phyloP scores from a whole-genome alignment of 2,329 filamentous ascomycete species.

The Keithomyces neogunnii region DNA sequence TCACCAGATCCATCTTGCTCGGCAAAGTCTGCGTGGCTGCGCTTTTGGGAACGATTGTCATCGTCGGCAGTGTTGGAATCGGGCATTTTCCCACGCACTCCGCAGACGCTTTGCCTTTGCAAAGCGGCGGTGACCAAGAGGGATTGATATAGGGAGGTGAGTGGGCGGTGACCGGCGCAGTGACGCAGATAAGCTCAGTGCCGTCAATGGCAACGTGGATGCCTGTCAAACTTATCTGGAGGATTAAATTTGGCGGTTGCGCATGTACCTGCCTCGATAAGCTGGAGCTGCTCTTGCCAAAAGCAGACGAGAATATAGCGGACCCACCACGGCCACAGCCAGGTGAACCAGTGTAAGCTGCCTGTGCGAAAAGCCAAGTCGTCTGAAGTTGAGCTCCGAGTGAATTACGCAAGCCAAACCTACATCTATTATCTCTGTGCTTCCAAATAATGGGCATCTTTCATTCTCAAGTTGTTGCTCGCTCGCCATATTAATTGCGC shows the following conservation, averaged over 20 bases:
- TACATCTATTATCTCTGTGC: no score
- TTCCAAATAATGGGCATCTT: no score
- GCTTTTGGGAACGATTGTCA: constrained; percentile 30
- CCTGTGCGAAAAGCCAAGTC: no score
- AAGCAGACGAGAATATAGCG: no score
- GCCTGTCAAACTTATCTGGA: not conserved
- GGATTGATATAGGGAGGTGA: not conserved
- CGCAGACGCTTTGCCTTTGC: not conserved
- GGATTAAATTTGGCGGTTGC: not conserved
- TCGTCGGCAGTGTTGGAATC: constrained; percentile 16
- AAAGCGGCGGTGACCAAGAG: not conserved
- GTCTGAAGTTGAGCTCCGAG: no score
- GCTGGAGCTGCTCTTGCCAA: not conserved
- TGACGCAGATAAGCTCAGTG: not conserved
- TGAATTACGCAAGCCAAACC: no score
- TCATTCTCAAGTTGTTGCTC: no score
- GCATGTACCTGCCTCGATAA: constrained; percentile 3
- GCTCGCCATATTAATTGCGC: no score
- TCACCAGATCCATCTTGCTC: constrained; percentile 35
- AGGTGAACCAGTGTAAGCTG: no score
- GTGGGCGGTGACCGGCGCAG: not conserved
- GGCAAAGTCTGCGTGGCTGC: constrained; percentile 48
- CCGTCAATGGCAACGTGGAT: not conserved
- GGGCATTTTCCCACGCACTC: constrained; percentile 1
- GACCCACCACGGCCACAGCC: not conserved